A percentile compares a stretch with the other conserved stretches of the same genome.
Evolutionary conservation across 2,329 filamentous ascomycete genomes (phyloP).

Genomic region (Alternaria atra): DNA sequence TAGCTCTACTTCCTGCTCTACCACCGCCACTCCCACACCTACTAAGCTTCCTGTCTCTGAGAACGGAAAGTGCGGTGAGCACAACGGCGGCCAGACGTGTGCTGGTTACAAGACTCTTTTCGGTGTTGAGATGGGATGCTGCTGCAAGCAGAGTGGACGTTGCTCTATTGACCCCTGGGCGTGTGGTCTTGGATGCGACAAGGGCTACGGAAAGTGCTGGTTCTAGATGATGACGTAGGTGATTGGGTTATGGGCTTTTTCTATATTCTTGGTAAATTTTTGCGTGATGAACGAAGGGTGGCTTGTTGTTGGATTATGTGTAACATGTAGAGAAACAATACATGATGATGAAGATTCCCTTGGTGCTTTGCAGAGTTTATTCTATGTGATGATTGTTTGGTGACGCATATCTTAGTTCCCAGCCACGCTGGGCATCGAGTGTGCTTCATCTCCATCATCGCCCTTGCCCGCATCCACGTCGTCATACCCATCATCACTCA

Average conservation of each 20-base stretch:
- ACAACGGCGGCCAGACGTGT: constrained; percentile 35
- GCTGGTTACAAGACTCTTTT: constrained; percentile 34
- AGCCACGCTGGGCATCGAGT: neutral
- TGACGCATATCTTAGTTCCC: neutral
- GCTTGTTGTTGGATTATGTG: too few relatives aligned
- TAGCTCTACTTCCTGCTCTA: constrained; percentile 26
- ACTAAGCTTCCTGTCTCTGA: constrained; percentile 26
- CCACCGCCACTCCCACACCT: constrained; percentile 25
- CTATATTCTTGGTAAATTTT: neutral
- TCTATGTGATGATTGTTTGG: neutral
- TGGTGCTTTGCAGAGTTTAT: too few relatives aligned
- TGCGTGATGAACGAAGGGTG: too few relatives aligned
- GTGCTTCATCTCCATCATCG: neutral
- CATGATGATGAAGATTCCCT: too few relatives aligned
- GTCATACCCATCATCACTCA: too few relatives aligned
- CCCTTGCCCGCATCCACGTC: too few relatives aligned
- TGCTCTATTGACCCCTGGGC: constrained; percentile 34
- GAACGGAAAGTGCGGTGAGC: constrained; percentile 38
- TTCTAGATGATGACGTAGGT: constrained; percentile 8
- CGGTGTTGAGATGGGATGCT: constrained; percentile 36
- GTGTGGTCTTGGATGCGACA: constrained; percentile 41
- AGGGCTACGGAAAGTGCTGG: constrained; percentile 40
- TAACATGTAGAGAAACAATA: too few relatives aligned
- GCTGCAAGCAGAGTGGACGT: constrained; percentile 29
- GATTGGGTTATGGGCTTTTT: neutral